A percentile compares a stretch with the other conserved stretches of the same genome.
These are phyloP conservation scores for Sicyos baderoa DNA, from an alignment of 306 rosid genomes.

Conservation along the genomic window DNA sequence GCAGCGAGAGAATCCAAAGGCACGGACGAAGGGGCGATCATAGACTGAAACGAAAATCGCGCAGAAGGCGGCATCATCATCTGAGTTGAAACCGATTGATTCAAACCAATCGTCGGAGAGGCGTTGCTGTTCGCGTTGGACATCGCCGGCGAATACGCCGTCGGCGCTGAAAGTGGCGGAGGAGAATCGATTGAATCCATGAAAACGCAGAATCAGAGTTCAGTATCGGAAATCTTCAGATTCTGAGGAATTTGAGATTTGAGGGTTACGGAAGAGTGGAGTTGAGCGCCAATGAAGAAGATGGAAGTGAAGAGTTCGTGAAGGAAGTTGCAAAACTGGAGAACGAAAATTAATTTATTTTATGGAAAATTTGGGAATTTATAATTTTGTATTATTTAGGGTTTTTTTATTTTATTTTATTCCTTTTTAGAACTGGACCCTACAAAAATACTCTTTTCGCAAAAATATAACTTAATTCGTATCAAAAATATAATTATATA, in stretches of 20 bases:
- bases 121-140: slow-evolving; percentile 24
- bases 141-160: slow-evolving; percentile 35
- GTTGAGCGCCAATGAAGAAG: background rate
- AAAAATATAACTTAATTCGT: background rate
- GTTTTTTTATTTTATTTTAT: background rate
- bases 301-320: background rate
- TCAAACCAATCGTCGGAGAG: slow-evolving; percentile 39
- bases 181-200: slow-evolving; percentile 72
- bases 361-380: background rate
- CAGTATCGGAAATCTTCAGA: background rate
- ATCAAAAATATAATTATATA: background rate
- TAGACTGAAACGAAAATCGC: slow-evolving; percentile 54
- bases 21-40: slow-evolving; percentile 26
- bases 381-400: too few relatives aligned
- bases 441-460: background rate
- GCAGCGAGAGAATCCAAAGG: slow-evolving; percentile 38
- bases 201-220: background rate
- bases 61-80: slow-evolving; percentile 42
- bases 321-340: background rate
- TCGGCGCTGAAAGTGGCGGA: slow-evolving; percentile 23
- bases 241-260: background rate
- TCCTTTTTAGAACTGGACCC: background rate
- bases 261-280: too few relatives aligned
- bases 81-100: slow-evolving; percentile 33
- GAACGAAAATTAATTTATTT: background rate